Conservation (phyloP, 257 asterid genomes). For the Fraxinus cuspidata region DNA sequence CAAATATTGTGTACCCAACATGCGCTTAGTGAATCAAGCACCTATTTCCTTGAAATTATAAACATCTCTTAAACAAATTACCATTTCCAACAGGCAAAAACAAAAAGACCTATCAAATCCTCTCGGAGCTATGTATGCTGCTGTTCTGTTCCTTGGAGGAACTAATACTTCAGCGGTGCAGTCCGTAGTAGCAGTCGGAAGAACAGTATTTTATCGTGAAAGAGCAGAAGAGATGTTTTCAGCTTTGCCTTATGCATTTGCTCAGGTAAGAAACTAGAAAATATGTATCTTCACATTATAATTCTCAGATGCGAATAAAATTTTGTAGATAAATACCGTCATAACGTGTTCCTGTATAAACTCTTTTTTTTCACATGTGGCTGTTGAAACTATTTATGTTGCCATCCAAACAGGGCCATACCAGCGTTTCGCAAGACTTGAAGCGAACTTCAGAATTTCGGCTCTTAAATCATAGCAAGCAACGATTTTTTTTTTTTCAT, state of each 20-base stretch:
- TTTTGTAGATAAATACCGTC: neutral
- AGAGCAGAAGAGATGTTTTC: conserved; percentile 71
- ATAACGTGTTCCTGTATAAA: neutral
- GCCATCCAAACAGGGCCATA: conserved; percentile 21
- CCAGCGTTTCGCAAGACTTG: too few species aligned
- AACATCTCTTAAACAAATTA: neutral
- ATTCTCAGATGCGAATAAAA: too few species aligned
- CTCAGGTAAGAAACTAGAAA: conserved; percentile 43
- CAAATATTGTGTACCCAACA: neutral
- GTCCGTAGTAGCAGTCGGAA: conserved; percentile 66
- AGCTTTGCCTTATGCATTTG: conserved; percentile 69
- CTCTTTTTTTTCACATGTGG: conserved; percentile 35
- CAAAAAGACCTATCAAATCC: conserved; percentile 63
- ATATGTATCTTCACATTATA: neutral
- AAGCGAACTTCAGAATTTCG: too few species aligned
- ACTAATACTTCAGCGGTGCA: conserved; percentile 69
- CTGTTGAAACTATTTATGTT: conserved; percentile 57
- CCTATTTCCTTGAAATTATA: neutral
- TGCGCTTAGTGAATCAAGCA: neutral
- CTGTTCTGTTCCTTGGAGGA: conserved; percentile 69
- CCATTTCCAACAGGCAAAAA: conserved; percentile 40
- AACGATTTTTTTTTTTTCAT: too few species aligned
- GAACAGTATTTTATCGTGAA: conserved; percentile 66
- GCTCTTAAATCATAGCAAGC: too few species aligned
- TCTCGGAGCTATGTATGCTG: conserved; percentile 71